phyloP scores from a whole-genome alignment of 1,284 basidiomycete genomes.

The Amylostereum chailletii region DNA sequence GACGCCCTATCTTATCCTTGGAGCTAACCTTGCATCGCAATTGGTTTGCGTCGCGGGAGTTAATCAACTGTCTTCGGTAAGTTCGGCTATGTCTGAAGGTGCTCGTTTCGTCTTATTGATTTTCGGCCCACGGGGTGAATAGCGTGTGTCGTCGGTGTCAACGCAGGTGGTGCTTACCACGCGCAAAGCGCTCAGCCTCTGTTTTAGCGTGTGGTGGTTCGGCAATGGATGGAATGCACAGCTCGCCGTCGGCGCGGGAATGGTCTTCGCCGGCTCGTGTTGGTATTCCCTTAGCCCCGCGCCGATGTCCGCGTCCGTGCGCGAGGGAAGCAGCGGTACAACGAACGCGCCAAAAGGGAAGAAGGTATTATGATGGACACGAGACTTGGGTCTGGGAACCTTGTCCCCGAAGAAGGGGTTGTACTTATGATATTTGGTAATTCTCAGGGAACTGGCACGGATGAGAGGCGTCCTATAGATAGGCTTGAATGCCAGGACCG shows the following conservation, averaged over 20 bases:
- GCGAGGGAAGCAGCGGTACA: no score
- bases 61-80: slow-evolving; percentile 70
- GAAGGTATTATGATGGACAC: neutral
- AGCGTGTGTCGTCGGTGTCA: slow-evolving; percentile 67
- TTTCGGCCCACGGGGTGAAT: neutral
- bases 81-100: slow-evolving; percentile 18
- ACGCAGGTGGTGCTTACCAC: slow-evolving; percentile 66
- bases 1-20: slow-evolving; percentile 45
- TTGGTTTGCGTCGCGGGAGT: slow-evolving; percentile 84
- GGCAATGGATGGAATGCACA: slow-evolving; percentile 56
- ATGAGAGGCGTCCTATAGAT: no score
- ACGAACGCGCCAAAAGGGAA: neutral
- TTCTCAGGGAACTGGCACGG: no score
- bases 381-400: neutral
- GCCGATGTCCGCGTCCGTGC: neutral
- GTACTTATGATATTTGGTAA: no score
- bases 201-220: slow-evolving; percentile 72
- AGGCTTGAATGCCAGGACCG: no score
- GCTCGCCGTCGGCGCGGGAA: slow-evolving; percentile 49
- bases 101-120: neutral
- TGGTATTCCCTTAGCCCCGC: slow-evolving; percentile 30
- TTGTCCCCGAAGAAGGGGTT: no score
- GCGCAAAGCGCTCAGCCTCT: slow-evolving; percentile 63
- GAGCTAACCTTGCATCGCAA: slow-evolving; percentile 69
- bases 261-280: slow-evolving; percentile 61